Percentiles rank a stretch among this genome's conserved stretches.
These are phyloP conservation scores for Mortierella alpina DNA, from an alignment of 192 early-diverging fungal species.

Conservation along the genomic window DNA sequence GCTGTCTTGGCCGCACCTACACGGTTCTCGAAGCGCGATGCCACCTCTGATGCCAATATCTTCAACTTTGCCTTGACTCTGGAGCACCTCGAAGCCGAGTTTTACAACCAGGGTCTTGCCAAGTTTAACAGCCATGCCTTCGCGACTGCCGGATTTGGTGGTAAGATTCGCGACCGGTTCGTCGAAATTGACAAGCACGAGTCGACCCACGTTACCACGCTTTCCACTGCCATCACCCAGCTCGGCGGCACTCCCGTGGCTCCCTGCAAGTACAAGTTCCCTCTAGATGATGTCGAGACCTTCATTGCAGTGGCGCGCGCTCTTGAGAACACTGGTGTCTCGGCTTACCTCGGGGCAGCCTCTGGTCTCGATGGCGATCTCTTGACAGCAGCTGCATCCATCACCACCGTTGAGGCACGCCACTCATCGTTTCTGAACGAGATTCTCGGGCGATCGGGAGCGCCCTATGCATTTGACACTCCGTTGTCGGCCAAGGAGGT, in stretches of 20 bases:
- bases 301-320: slow-evolving; percentile 58
- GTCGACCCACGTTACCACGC: slow-evolving; percentile 8
- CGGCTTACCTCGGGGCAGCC: slow-evolving; percentile 62
- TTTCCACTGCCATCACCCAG: slow-evolving; percentile 10
- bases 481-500: slow-evolving; percentile 56
- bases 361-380: slow-evolving; percentile 40
- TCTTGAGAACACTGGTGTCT: slow-evolving; percentile 63
- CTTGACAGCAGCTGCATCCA: slow-evolving; percentile 61
- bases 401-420: slow-evolving; percentile 66
- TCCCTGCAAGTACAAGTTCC: slow-evolving; percentile 27
- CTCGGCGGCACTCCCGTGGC: slow-evolving; percentile 14
- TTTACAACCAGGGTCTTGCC: slow-evolving; percentile 27
- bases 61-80: slow-evolving; percentile 38
- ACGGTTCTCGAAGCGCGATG: neutral
- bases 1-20: slow-evolving; percentile 13
- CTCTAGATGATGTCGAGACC: slow-evolving; percentile 44
- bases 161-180: slow-evolving; percentile 4
- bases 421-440: slow-evolving; percentile 64
- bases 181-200: slow-evolving; percentile 29
- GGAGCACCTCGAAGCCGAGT: slow-evolving; percentile 35
- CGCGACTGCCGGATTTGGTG: neutral
- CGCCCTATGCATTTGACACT: slow-evolving; percentile 61
- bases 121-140: slow-evolving; percentile 13
- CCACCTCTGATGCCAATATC: neutral
- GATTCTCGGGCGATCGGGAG: neutral